These are phyloP conservation scores for Blastobotrys americana DNA, from an alignment of 805 yeast genomes.

Conservation along the genomic window DNA sequence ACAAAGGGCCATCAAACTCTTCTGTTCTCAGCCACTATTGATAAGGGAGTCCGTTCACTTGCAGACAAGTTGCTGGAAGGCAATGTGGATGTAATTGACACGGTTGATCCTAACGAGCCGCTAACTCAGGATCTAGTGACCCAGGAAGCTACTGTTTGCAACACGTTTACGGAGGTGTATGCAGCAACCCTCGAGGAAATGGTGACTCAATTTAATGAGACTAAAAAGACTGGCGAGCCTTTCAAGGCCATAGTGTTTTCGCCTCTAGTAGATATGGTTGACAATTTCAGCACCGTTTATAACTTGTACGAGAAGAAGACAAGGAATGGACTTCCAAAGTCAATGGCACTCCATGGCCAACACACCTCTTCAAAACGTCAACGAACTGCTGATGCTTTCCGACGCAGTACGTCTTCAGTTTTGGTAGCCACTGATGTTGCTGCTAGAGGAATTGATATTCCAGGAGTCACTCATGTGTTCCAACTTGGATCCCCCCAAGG, in stretches of 20 bases:
- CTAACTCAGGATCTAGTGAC: constrained; percentile 70
- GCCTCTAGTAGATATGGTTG: constrained; percentile 68
- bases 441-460: constrained; percentile 96
- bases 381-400: constrained; percentile 47
- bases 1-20: constrained; percentile 51
- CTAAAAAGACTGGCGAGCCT: constrained; percentile 19
- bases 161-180: constrained; percentile 50
- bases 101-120: constrained; percentile 67
- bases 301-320: constrained; percentile 14
- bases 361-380: constrained; percentile 39
- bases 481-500: constrained; percentile 76
- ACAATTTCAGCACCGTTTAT: constrained; percentile 44
- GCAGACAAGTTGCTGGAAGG: constrained; percentile 42
- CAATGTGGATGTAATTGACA: constrained; percentile 45
- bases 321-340: not conserved
- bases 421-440: constrained; percentile 87
- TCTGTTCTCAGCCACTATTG: constrained; percentile 85
- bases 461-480: constrained; percentile 74
- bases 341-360: not conserved
- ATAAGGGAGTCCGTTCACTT: constrained; percentile 54
- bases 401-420: constrained; percentile 43
- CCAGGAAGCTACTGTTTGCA: constrained; percentile 55
- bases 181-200: constrained; percentile 47
- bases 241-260: constrained; percentile 80
- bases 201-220: constrained; percentile 32